Base-by-base conservation (phyloP, 306 rosid species). In the Fagus crenata region DNA sequence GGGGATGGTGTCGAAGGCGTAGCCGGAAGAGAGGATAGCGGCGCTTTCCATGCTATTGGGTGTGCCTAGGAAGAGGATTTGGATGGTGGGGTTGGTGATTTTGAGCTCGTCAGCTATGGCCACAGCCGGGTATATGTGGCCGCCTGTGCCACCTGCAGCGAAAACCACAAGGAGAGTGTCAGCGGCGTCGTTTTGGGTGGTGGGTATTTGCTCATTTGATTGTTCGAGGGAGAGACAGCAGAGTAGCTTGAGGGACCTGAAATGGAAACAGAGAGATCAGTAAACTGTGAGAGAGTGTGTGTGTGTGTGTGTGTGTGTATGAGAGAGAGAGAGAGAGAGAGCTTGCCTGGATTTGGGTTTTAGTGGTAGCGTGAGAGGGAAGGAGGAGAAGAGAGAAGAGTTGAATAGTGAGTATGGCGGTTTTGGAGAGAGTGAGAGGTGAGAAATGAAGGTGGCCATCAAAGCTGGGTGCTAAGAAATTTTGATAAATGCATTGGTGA, bases 51-150 rank as follows among this genome's bases (percentile, higher is more conserved):
- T 81, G 83, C 96, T 87, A 40, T 83, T 67, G 55, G 96, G 88
- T 39, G 84, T 60, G 28, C 96, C 97, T 1, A 92, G 32, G 59
- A 92, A 92, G 75, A 92, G 89, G 58, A 92, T 81, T 71, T 85
- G 77, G 54, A 86, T 46, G 2, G 75, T 53, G 74, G 93, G 92
- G 53, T 80, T 53, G 36, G 84, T 40, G 15, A 46, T 17, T 72
- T 72, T 81, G 77, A 92, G 91, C 82, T 87, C 96, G 46, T 92
- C 97, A 5, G 97, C 97, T 7, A 92, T 88, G 79, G 97, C 92
- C 12, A 90, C 81, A 0, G 93, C 96, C 0, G 93, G 96, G 79
- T 85, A 92, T 6, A 92, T 81, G 82, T 83, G 90, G 73, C 93
- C 92, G 41, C 92, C 96, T 35, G 96, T 90, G 75, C 90, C 89